These are phyloP conservation scores for Penicillium salamii DNA, from an alignment of 495 filamentous ascomycete species.

Conservation along the genomic window DNA sequence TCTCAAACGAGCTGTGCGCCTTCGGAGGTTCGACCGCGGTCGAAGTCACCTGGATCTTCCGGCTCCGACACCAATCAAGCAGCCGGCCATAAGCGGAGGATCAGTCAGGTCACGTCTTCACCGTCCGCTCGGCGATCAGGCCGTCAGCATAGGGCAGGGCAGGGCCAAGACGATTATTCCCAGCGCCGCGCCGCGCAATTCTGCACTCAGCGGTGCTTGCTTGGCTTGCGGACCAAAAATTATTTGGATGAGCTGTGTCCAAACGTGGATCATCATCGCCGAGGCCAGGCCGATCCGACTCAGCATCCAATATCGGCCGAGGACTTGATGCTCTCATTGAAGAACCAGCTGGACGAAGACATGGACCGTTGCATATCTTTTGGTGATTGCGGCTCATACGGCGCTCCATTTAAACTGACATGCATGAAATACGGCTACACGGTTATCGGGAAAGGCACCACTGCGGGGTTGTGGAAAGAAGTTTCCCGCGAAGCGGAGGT, in stretches of 20 bases:
- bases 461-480: too few species aligned
- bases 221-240: constrained; percentile 34
- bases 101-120: constrained; percentile 21
- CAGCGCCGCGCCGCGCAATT: constrained; percentile 31
- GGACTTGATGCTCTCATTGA: constrained; percentile 12
- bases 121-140: constrained; percentile 6
- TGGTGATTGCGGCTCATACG: not conserved
- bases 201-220: constrained; percentile 47
- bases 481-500: too few species aligned
- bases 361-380: constrained; percentile 25
- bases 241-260: constrained; percentile 40
- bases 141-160: constrained; percentile 8
- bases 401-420: too few species aligned
- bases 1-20: constrained; percentile 19
- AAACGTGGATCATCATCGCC: constrained; percentile 36
- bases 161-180: constrained; percentile 11
- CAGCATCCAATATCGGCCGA: constrained; percentile 19
- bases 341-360: constrained; percentile 22
- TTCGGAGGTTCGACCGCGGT: not conserved
- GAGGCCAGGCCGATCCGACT: not conserved
- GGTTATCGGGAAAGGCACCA: too few species aligned
- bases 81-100: constrained; percentile 22
- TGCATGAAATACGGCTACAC: too few species aligned
- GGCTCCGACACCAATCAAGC: constrained; percentile 21
- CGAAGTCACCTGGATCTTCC: constrained; percentile 13